These are phyloP conservation scores for Spergularia marina DNA, from an alignment of 148 eudicot genomes.

Conservation along the genomic window DNA sequence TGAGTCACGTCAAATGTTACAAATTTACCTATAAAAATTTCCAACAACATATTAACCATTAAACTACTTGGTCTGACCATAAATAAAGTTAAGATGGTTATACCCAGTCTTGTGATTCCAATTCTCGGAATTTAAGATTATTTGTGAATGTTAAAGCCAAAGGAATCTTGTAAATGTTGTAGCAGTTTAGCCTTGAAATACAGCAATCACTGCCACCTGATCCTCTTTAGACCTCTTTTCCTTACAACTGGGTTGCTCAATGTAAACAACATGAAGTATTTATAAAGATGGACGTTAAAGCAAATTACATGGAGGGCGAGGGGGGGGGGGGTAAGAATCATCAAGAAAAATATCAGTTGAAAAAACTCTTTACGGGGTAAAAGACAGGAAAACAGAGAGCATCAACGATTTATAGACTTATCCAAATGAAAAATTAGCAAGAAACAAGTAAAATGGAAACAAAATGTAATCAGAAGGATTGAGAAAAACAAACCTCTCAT, in stretches of 20 bases:
- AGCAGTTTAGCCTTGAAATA: background rate
- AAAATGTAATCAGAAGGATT: background rate
- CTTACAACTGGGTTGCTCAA: background rate
- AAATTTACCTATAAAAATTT: too few species aligned
- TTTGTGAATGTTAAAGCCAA: background rate
- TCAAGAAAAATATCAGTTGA: background rate
- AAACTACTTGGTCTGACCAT: background rate
- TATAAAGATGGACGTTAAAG: background rate
- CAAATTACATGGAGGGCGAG: background rate
- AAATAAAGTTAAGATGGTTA: background rate
- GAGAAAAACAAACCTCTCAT: conserved; percentile 50
- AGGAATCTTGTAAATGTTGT: background rate
- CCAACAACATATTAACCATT: background rate
- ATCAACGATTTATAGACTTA: background rate
- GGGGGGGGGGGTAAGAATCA: too few species aligned
- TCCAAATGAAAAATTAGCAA: background rate
- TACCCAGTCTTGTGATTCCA: background rate
- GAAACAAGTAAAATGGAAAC: background rate
- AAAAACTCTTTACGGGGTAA: background rate
- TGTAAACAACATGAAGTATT: background rate
- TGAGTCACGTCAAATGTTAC: too few species aligned
- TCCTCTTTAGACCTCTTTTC: background rate
- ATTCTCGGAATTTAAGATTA: background rate
- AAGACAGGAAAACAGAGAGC: background rate
- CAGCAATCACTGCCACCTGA: background rate